phyloP scores from a whole-genome alignment of 306 rosid genomes.

The Cucurbita argyrosperma region DNA sequence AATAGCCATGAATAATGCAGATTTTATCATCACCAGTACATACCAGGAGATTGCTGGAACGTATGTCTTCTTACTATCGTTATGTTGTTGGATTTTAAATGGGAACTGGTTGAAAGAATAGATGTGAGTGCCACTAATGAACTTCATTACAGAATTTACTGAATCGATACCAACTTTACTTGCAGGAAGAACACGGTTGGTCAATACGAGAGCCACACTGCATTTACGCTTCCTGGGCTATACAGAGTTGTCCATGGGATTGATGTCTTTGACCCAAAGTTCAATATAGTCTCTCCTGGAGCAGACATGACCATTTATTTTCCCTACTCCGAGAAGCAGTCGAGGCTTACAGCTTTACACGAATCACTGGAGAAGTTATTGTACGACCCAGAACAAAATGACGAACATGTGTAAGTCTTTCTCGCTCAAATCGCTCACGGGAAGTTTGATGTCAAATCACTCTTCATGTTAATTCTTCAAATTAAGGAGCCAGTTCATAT shows the following conservation, averaged over 20 bases:
- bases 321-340: conserved; percentile 62
- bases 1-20: conserved; percentile 86
- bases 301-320: conserved; percentile 80
- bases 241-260: conserved; percentile 92
- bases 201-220: conserved; percentile 83
- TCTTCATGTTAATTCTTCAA: not conserved
- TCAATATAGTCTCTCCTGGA: conserved; percentile 95
- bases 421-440: not conserved
- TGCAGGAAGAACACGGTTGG: conserved; percentile 85
- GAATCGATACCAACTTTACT: not conserved
- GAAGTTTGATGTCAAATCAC: no score
- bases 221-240: conserved; percentile 82
- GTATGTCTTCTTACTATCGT: conserved; percentile 25
- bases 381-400: conserved; percentile 49
- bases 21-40: conserved; percentile 92
- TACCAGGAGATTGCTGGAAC: conserved; percentile 98
- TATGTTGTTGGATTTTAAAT: not conserved
- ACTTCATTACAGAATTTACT: not conserved
- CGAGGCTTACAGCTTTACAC: conserved; percentile 68
- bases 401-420: conserved; percentile 54
- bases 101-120: not conserved
- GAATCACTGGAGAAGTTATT: conserved; percentile 60
- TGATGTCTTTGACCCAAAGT: conserved; percentile 96
- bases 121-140: not conserved
- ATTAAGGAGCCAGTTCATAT: not conserved